Base-by-base conservation (phyloP, 176 grass and related monocot species). In the Elaeis guineensis region DNA sequence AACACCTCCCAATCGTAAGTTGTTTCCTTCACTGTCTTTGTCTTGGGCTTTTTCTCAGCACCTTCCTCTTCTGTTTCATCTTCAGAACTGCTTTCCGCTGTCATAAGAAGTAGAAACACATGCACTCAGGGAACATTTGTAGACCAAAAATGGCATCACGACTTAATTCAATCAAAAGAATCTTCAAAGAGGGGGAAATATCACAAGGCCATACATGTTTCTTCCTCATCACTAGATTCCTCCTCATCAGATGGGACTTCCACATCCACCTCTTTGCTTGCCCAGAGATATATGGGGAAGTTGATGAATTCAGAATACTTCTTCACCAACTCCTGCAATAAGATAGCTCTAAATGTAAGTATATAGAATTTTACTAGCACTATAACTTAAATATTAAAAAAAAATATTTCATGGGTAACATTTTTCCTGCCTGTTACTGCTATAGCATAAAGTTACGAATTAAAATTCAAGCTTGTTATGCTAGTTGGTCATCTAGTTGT, bases 301-400 rank as follows among this genome's bases (percentile, higher is more conserved):
- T 98, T 98, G 65, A 98, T 98, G 62, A 98, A 98, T 61, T 92
- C 78, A 67, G 93, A 98, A 60, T 98, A 98, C 63, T 63, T 91
- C 76, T 91, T 98, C 24, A 98, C 81, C 70, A 98, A 89, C 19
- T 98, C 93, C 93, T 98, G 58, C 8, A 17, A 74, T 19, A 72
- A 79, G 15, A 32, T 51, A 57, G 17, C 62, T 32, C 6, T 30
- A 56, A 60, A 16, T 64, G 18, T 21, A 56, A 7, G 5, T 8
- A 14, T 29, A 29, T 35, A 39, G 32, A 39, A 11, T 39, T 44
- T 1, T 44, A 44, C 7, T 12, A 44, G 35, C 6, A 12, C 35
- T 44, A 44, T 12, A 44, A 44, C 35, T 44, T 2, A 44, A 44
- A 44, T 7, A 44, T 44, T 12, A 44, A 44, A 44, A 1, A 39